Evolutionary conservation across 192 early-diverging fungal genomes (phyloP).

Genomic region (Coemansia sp.): DNA sequence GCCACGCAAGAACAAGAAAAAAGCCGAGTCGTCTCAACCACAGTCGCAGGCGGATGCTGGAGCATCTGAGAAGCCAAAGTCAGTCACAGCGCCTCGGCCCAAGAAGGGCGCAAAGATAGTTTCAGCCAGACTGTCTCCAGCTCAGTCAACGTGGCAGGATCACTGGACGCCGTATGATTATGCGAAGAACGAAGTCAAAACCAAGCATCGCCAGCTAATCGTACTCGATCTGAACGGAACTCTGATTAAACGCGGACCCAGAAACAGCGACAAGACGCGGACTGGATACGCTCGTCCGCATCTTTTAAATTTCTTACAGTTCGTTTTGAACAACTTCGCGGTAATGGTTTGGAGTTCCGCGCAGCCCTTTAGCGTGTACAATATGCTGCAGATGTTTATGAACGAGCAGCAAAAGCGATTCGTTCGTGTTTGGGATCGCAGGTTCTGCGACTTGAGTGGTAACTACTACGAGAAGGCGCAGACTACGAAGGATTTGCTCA

Average conservation of each 20-base stretch:
- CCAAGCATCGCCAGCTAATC: slow-evolving; percentile 56
- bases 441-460: slow-evolving; percentile 49
- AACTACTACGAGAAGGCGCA: slow-evolving; percentile 50
- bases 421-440: slow-evolving; percentile 66
- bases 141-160: slow-evolving; percentile 24
- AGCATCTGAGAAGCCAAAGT: neutral
- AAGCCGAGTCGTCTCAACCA: neutral
- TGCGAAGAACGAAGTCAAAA: slow-evolving; percentile 29
- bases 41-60: neutral
- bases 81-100: neutral
- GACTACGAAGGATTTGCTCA: slow-evolving; percentile 68
- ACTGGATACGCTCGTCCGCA: slow-evolving; percentile 56
- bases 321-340: slow-evolving; percentile 61
- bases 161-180: slow-evolving; percentile 18
- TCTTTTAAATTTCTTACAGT: slow-evolving; percentile 60
- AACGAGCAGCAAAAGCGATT: slow-evolving; percentile 32
- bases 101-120: neutral
- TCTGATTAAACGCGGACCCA: slow-evolving; percentile 56
- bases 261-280: neutral
- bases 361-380: slow-evolving; percentile 56
- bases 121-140: slow-evolving; percentile 10
- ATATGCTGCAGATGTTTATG: slow-evolving; percentile 61
- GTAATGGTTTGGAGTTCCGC: slow-evolving; percentile 83
- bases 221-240: slow-evolving; percentile 78
- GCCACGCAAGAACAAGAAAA: slow-evolving; percentile 16